Evolutionary conservation across 306 rosid genomes (phyloP).

Genomic region (Ormosia emarginata): DNA sequence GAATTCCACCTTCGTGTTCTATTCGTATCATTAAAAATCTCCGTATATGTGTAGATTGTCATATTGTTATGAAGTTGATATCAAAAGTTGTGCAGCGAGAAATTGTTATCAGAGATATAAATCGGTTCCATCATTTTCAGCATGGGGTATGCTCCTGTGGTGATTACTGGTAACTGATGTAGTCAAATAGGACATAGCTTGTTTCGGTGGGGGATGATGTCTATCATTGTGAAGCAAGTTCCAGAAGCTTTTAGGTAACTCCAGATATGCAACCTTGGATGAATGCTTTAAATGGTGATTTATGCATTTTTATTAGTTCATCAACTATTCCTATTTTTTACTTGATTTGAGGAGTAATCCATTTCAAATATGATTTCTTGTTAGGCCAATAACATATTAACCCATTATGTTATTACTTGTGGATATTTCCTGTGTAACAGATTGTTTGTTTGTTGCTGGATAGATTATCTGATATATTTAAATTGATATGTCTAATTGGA

Average conservation of each 20-base stretch:
- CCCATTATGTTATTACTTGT: neutral
- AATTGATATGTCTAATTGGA: neutral
- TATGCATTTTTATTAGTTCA: neutral
- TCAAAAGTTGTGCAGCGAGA: constrained; percentile 28
- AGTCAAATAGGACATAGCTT: neutral
- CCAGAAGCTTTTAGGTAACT: neutral
- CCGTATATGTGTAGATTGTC: constrained; percentile 33
- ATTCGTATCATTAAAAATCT: constrained; percentile 36
- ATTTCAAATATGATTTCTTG: neutral
- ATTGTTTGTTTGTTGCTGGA: neutral
- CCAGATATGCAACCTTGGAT: neutral
- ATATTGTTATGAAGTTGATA: constrained; percentile 23
- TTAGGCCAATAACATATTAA: neutral
- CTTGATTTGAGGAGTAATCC: neutral
- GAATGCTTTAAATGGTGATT: neutral
- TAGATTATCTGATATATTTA: neutral
- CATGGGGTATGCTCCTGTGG: constrained; percentile 34
- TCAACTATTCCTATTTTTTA: neutral
- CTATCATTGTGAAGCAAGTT: neutral
- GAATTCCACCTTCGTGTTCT: constrained; percentile 6
- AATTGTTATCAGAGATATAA: constrained; percentile 31
- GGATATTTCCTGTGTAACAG: neutral
- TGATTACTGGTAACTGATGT: constrained; percentile 27
- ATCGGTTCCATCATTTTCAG: constrained; percentile 31
- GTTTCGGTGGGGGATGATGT: neutral